These are phyloP conservation scores for Chaetomium strumarium DNA, from an alignment of 2,329 filamentous ascomycete species.

Conservation along the genomic window DNA sequence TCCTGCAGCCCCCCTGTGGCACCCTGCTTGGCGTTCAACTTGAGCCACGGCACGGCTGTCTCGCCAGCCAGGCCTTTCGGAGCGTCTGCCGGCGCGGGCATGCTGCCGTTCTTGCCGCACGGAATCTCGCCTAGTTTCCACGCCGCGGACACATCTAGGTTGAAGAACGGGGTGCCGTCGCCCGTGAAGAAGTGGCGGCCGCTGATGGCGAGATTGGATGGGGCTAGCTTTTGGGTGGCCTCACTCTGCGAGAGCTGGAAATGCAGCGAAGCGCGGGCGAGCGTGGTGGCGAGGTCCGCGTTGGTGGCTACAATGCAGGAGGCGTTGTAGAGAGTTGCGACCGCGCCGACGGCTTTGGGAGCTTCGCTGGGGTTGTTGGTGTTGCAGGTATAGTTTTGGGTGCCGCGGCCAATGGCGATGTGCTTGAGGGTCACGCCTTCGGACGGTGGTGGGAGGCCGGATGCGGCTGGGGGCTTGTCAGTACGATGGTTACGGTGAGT, in stretches of 20 bases:
- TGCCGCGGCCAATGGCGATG: conserved; percentile 81
- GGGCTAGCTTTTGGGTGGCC: conserved; percentile 38
- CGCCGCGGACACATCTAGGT: conserved; percentile 55
- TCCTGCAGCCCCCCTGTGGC: conserved; percentile 62
- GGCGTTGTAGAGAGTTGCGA: conserved; percentile 82
- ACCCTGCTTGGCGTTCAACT: conserved; percentile 51
- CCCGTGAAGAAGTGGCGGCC: conserved; percentile 79
- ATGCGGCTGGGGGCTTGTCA: conserved; percentile 15
- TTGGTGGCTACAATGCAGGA: conserved; percentile 69
- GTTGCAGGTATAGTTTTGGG: conserved; percentile 89
- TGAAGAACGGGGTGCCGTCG: conserved; percentile 69
- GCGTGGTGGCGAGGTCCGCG: conserved; percentile 57
- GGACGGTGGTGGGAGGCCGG: conserved; percentile 51
- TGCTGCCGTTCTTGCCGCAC: conserved; percentile 56
- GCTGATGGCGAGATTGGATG: conserved; percentile 57
- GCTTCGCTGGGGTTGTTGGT: conserved; percentile 50
- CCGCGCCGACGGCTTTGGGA: conserved; percentile 64
- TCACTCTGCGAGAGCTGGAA: conserved; percentile 47
- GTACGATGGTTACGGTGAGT: neutral
- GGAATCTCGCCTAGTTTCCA: conserved; percentile 54
- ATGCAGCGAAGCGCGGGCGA: conserved; percentile 63
- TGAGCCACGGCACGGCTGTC: conserved; percentile 74
- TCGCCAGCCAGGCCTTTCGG: conserved; percentile 56
- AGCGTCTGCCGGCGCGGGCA: conserved; percentile 57
- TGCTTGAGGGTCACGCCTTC: conserved; percentile 61